Evolutionary conservation across 805 yeast species (phyloP), one percentile per base, ranked within the genome.

Genomic region (Wickerhamiella siamensis): DNA sequence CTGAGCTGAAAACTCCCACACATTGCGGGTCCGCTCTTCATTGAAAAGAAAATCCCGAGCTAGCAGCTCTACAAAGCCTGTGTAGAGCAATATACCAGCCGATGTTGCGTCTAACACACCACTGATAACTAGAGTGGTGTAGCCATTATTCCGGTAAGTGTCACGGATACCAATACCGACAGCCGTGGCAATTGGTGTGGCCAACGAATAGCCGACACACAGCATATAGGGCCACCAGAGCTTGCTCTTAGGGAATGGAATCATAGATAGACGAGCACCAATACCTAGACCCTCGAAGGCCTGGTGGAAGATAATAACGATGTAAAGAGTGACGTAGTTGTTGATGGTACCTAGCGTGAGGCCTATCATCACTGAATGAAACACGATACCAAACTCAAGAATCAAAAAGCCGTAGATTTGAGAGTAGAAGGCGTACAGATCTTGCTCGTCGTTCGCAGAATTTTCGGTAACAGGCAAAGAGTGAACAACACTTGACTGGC

Each of bases 271-370:
- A 57, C 86, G 68, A 12, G 83, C 66, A 32, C 86, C 83, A 49
- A 78, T 65, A 51, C 84, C 86, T 43, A 78, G 64, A 49, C 84
- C 84, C 62, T 78, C 86, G 52, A 78, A 79, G 56, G 73, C 65
- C 59, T 78, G 84, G 57, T 79, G 84, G 66, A 78, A 78, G 5
- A 75, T 71, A 37, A 71, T 44, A 14, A 77, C 84, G 40, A 74
- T 63, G 52, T 75, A 77, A 38, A 78, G 62, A 5, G 79, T 67
- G 39, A 61, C 65, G 54, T 76, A 78, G 52, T 76, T 79, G 12
- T 75, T 57, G 18, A 73, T 71, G 12, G 38, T 10, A 6, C 79
- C 79, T 46, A 78, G 61, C 4, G 78, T 67, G 49, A 78, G 63
- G 31, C 84, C 84, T 47, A 78, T 69, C 57, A 79, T 72, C 2